Conservation (phyloP, 352 stramenopile genomes). For the Pythium oligandrum region DNA sequence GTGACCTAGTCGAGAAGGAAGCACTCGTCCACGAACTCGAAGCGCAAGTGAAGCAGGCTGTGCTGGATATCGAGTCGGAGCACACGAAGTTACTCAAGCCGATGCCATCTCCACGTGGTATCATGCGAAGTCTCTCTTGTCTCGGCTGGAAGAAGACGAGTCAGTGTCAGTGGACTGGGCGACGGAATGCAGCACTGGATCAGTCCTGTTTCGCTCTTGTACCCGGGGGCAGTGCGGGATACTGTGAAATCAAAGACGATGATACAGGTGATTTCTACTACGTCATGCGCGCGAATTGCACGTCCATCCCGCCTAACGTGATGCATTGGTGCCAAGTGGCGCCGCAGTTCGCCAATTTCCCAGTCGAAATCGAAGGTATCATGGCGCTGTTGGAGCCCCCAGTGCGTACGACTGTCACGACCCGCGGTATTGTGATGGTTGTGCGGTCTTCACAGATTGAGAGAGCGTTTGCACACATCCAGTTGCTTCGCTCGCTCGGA, state of each 20-base stretch:
- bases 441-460: not conserved
- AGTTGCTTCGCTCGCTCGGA: not conserved
- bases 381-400: constrained; percentile 2
- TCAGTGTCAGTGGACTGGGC: constrained; percentile 6
- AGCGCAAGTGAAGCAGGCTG: too few species aligned
- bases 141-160: constrained; percentile 14
- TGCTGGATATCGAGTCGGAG: too few species aligned
- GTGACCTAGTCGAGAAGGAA: too few species aligned
- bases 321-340: constrained; percentile 13
- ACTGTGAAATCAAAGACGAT: constrained; percentile 14
- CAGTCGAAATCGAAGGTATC: constrained; percentile 8
- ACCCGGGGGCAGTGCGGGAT: constrained; percentile 8
- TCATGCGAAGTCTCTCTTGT: constrained; percentile 4
- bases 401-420: too few species aligned
- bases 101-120: constrained; percentile 7
- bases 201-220: constrained; percentile 8
- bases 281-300: constrained; percentile 11
- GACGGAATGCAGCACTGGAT: constrained; percentile 5
- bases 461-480: constrained; percentile 1
- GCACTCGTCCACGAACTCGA: too few species aligned
- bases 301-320: not conserved
- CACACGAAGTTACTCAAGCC: not conserved
- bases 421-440: constrained; percentile 7
- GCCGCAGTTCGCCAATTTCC: constrained; percentile 16
- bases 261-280: constrained; percentile 7